phyloP scores from a whole-genome alignment of 2,329 filamentous ascomycete genomes.

The Cladobotryum mycophilum region DNA sequence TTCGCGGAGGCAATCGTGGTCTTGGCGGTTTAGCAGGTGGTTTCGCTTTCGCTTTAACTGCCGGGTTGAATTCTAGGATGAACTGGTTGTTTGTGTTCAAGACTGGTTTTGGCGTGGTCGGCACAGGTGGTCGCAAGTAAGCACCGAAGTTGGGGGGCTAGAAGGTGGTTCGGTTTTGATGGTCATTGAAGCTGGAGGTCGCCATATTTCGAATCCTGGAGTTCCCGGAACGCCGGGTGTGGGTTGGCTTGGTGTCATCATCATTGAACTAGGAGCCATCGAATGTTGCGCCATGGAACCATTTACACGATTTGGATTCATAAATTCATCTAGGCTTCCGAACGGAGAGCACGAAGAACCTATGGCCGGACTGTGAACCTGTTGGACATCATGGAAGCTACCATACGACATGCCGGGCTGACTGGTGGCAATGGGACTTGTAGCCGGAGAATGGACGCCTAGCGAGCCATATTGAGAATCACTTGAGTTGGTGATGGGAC shows the following conservation, averaged over 20 bases:
- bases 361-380: constrained; percentile 22
- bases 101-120: constrained; percentile 33
- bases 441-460: constrained; percentile 21
- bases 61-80: constrained; percentile 30
- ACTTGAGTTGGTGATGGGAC: constrained; percentile 25
- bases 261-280: constrained; percentile 18
- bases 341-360: constrained; percentile 24
- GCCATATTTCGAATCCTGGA: constrained; percentile 33
- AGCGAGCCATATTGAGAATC: constrained; percentile 29
- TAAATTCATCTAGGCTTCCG: constrained; percentile 29
- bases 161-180: constrained; percentile 19
- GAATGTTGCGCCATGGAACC: constrained; percentile 20
- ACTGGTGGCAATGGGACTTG: constrained; percentile 28
- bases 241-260: constrained; percentile 15
- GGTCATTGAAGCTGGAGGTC: constrained; percentile 25
- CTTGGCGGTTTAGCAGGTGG: constrained; percentile 28
- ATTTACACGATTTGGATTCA: constrained; percentile 23
- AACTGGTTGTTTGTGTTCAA: constrained; percentile 30
- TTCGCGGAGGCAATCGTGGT: constrained; percentile 18
- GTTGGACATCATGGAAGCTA: constrained; percentile 25
- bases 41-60: constrained; percentile 27
- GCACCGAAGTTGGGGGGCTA: constrained; percentile 18
- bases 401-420: constrained; percentile 25
- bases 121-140: constrained; percentile 34
- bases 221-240: constrained; percentile 24